Evolutionary conservation across 768 basidiomycete species (phyloP).

Genomic region (Pleurotus djamor): DNA sequence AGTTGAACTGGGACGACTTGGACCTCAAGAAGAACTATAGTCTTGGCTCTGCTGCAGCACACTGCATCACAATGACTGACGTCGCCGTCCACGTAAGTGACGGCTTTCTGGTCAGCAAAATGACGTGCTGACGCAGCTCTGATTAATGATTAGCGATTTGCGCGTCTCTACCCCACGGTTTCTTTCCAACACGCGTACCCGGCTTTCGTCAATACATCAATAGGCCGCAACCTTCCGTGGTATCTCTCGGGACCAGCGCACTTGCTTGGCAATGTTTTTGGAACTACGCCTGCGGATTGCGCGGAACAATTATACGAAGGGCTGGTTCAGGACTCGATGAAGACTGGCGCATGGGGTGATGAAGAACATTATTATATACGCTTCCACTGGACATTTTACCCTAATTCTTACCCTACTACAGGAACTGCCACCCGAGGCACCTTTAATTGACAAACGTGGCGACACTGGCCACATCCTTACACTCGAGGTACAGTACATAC

Average conservation of each 20-base stretch:
- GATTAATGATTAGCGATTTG: too few relatives aligned
- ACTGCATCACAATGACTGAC: constrained; percentile 47
- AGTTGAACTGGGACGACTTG: constrained; percentile 44
- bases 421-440: too few relatives aligned
- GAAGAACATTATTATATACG: too few relatives aligned
- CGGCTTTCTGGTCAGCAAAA: too few relatives aligned
- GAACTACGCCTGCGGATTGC: constrained; percentile 20
- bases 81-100: constrained; percentile 46
- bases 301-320: constrained; percentile 34
- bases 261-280: constrained; percentile 19
- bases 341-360: neutral
- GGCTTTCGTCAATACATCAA: constrained; percentile 28
- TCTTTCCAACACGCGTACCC: constrained; percentile 34
- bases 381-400: too few relatives aligned
- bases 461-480: too few relatives aligned
- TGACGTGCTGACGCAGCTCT: too few relatives aligned
- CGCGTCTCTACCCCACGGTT: too few relatives aligned
- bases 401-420: too few relatives aligned
- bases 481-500: too few relatives aligned
- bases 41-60: constrained; percentile 24
- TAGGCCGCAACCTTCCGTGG: constrained; percentile 13
- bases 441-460: too few relatives aligned
- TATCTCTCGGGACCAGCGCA: constrained; percentile 22
- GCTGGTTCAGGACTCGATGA: constrained; percentile 14
- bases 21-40: constrained; percentile 45